Percentiles rank a stretch among this genome's conserved stretches.
Evolutionary conservation across 148 eudicot species (phyloP).

Genomic region (Fagopyrum tataricum): DNA sequence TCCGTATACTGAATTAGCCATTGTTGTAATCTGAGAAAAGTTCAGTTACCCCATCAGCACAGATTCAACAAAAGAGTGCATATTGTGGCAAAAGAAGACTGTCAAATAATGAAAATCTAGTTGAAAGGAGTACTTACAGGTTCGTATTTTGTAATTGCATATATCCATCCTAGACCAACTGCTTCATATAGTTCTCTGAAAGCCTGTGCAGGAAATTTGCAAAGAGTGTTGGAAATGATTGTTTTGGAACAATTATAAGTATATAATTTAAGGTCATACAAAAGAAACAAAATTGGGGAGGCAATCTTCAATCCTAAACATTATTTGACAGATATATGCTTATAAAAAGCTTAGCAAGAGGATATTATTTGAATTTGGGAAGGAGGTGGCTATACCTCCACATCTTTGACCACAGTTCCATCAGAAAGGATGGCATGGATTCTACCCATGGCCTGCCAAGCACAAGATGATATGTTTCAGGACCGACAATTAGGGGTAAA

Average conservation of each 20-base stretch:
- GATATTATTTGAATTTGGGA: background rate
- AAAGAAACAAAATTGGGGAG: background rate
- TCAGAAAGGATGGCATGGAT: constrained; percentile 87
- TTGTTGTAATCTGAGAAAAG: constrained; percentile 52
- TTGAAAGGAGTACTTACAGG: constrained; percentile 49
- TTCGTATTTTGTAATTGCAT: constrained; percentile 83
- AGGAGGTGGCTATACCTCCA: constrained; percentile 50
- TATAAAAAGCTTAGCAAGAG: background rate
- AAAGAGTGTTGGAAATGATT: background rate
- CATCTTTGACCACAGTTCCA: constrained; percentile 79
- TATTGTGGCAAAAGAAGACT: background rate
- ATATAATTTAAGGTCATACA: background rate
- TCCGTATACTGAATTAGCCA: constrained; percentile 73
- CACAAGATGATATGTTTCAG: background rate
- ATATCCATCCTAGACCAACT: constrained; percentile 95
- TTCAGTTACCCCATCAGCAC: background rate
- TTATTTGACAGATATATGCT: too few relatives aligned
- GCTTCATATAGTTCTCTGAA: constrained; percentile 88
- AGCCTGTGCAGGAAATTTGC: constrained; percentile 32
- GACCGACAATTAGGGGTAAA: background rate
- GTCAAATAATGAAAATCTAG: background rate
- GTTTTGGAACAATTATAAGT: background rate
- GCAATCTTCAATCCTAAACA: too few relatives aligned
- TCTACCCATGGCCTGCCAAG: constrained; percentile 75
- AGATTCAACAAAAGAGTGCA: background rate